These are phyloP conservation scores for Cystobasidiaceae sp. DNA, from an alignment of 1,284 basidiomycete genomes.

Conservation along the genomic window DNA sequence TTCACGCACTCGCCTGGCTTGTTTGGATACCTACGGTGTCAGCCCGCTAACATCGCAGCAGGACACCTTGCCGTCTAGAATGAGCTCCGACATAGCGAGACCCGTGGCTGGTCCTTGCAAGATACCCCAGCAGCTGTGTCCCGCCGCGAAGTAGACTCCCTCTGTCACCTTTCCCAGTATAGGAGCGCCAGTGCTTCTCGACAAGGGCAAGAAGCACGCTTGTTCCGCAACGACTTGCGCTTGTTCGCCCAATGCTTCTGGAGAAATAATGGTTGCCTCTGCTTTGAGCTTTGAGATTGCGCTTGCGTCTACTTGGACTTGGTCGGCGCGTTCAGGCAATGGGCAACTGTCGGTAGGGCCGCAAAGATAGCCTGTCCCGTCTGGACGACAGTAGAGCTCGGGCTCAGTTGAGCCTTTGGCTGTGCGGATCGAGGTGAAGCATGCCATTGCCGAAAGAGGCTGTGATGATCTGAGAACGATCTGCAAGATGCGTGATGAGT, in stretches of 20 bases:
- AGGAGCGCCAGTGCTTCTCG: conserved; percentile 51
- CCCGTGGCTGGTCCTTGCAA: conserved; percentile 53
- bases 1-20: neutral
- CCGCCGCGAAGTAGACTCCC: conserved; percentile 52
- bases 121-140: conserved; percentile 51
- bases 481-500: neutral
- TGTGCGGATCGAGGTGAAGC: conserved; percentile 56
- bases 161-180: conserved; percentile 51
- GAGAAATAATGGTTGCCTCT: conserved; percentile 51
- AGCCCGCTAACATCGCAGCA: conserved; percentile 53
- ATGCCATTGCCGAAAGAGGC: conserved; percentile 47
- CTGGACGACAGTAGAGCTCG: conserved; percentile 49
- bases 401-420: conserved; percentile 48
- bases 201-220: conserved; percentile 56
- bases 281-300: conserved; percentile 49
- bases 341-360: conserved; percentile 49
- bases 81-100: conserved; percentile 52
- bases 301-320: conserved; percentile 41
- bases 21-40: conserved; percentile 42
- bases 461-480: conserved; percentile 30
- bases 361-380: conserved; percentile 48
- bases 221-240: conserved; percentile 50
- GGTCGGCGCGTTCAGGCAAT: conserved; percentile 44
- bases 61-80: conserved; percentile 52
- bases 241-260: conserved; percentile 47